phyloP scores from a whole-genome alignment of 1,139 yeast genomes.

The Eremothecium gossypii region DNA sequence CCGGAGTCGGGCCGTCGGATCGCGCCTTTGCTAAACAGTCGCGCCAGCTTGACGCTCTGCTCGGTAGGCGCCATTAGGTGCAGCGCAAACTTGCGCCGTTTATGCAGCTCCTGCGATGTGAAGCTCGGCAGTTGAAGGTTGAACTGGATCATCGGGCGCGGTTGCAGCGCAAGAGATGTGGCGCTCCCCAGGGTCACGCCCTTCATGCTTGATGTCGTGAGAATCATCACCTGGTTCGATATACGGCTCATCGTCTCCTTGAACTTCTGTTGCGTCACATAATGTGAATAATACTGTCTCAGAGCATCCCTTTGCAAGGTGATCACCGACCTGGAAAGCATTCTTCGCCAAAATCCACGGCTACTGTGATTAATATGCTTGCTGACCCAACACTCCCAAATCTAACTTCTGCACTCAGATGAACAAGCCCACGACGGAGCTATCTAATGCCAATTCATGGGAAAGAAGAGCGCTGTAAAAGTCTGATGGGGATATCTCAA shows the following conservation, averaged over 20 bases:
- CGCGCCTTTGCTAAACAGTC: constrained; percentile 54
- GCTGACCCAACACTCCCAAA: too few relatives aligned
- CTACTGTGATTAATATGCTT: too few relatives aligned
- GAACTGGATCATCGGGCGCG: constrained; percentile 67
- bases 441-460: too few relatives aligned
- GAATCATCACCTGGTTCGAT: constrained; percentile 34
- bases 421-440: too few relatives aligned
- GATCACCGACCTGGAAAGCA: too few relatives aligned
- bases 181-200: constrained; percentile 83
- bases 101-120: constrained; percentile 58
- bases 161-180: constrained; percentile 64
- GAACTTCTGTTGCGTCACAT: constrained; percentile 23
- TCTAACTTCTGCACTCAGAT: too few relatives aligned
- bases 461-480: too few relatives aligned
- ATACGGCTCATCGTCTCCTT: constrained; percentile 33
- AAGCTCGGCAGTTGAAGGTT: constrained; percentile 76
- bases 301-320: background rate
- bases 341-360: too few relatives aligned
- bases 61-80: constrained; percentile 59
- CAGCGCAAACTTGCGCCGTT: constrained; percentile 50
- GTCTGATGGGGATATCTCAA: too few relatives aligned
- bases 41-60: constrained; percentile 44
- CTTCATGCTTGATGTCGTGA: constrained; percentile 31
- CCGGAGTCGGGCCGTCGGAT: constrained; percentile 14
- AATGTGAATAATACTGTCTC: constrained; percentile 1